phyloP scores from a whole-genome alignment of 2,329 filamentous ascomycete genomes.

The Diaporthe sp. region DNA sequence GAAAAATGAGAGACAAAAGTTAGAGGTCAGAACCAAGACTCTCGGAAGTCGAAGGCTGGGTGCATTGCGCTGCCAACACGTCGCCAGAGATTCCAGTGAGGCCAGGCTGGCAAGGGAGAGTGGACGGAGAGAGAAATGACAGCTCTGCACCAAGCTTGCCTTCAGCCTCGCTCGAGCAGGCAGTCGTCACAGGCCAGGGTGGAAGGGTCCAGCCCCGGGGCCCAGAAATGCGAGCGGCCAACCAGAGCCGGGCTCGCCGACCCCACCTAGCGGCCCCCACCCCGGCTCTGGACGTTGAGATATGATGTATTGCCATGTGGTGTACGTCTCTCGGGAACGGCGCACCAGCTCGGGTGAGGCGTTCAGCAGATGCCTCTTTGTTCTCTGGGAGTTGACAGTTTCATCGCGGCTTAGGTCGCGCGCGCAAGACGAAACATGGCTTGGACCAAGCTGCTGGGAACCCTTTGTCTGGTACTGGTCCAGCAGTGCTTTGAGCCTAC shows the following conservation, averaged over 20 bases:
- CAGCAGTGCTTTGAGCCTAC: constrained; percentile 24
- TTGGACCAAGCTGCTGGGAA: constrained; percentile 27
- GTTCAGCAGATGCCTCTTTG: constrained; percentile 26
- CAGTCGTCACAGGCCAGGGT: constrained; percentile 22
- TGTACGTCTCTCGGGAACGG: not conserved
- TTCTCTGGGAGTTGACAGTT: constrained; percentile 24
- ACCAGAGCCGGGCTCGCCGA: constrained; percentile 19
- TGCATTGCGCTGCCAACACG: constrained; percentile 40
- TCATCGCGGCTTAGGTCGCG: constrained; percentile 23
- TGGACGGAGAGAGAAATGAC: constrained; percentile 37
- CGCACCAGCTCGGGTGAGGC: constrained; percentile 4
- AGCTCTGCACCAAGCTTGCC: constrained; percentile 37
- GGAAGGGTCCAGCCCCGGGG: not conserved
- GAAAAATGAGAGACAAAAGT: constrained; percentile 6
- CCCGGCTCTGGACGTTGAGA: constrained; percentile 21
- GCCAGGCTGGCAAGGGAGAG: constrained; percentile 37
- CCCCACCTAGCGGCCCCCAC: constrained; percentile 13
- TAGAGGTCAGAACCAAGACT: constrained; percentile 1
- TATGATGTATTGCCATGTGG: constrained; percentile 32
- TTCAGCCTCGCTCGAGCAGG: constrained; percentile 32
- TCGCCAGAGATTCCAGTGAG: constrained; percentile 24
- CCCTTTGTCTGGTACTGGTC: constrained; percentile 24
- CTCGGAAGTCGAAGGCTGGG: constrained; percentile 4
- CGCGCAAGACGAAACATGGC: constrained; percentile 29
- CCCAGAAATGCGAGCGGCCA: not conserved